These are phyloP conservation scores for Parsonsia alboflavescens DNA, from an alignment of 257 asterid genomes.

Conservation along the genomic window DNA sequence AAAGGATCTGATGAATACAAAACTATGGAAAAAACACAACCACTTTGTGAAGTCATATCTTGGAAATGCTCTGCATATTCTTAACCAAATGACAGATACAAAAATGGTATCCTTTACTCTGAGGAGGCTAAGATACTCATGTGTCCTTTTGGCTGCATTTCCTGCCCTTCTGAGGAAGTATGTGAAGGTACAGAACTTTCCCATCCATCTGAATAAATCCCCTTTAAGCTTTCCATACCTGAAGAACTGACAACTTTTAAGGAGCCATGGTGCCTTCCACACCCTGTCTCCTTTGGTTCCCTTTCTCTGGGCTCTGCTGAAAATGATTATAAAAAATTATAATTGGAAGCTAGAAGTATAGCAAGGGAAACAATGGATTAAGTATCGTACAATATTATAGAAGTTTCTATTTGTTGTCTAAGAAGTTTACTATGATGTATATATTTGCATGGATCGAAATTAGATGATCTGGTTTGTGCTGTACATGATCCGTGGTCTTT, in stretches of 20 bases:
- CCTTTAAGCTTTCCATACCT: not conserved
- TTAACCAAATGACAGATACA: slow-evolving; percentile 90
- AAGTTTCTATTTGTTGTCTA: not conserved
- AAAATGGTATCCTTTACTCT: slow-evolving; percentile 83
- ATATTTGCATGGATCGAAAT: not conserved
- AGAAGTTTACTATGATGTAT: not conserved
- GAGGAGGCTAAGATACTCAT: slow-evolving; percentile 58
- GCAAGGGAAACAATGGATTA: not conserved
- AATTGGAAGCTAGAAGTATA: not conserved
- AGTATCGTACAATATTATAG: not conserved
- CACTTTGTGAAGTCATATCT: slow-evolving; percentile 93
- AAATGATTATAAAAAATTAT: not conserved
- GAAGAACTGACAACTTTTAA: not conserved
- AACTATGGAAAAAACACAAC: slow-evolving; percentile 72
- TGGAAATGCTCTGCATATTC: slow-evolving; percentile 76
- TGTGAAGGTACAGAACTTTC: slow-evolving; percentile 51
- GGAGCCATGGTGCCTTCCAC: not conserved
- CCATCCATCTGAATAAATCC: not conserved
- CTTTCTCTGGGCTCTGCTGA: not conserved
- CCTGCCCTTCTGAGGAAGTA: slow-evolving; percentile 86
- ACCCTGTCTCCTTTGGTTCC: not conserved
- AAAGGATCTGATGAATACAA: slow-evolving; percentile 47
- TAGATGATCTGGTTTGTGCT: not conserved
- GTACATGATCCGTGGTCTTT: not conserved
- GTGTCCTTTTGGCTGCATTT: slow-evolving; percentile 74